A percentile compares a stretch with the other conserved stretches of the same genome.
Conservation (phyloP, 176 grass and related monocot genomes). For the Rhynchospora tenuis region DNA sequence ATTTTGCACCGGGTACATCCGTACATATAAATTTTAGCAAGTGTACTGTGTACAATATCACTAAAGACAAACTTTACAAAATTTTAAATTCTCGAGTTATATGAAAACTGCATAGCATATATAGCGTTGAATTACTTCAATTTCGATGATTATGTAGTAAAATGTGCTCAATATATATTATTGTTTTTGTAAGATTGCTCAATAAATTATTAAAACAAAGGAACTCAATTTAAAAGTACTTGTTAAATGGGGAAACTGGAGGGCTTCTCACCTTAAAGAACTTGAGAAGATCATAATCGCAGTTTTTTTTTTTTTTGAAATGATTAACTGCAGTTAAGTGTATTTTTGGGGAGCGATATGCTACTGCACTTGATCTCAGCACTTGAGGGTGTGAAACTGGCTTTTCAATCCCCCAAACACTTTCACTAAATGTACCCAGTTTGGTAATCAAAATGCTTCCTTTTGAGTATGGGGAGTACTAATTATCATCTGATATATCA, state of each 20-base stretch:
- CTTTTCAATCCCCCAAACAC: neutral
- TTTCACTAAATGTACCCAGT: neutral
- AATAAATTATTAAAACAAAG: neutral
- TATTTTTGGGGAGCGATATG: neutral
- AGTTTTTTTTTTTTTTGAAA: neutral
- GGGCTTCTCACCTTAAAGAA: neutral
- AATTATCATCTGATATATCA: too few species aligned
- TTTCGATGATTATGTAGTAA: neutral
- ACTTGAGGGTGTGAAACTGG: neutral
- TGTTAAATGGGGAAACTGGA: neutral
- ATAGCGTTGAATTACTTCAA: neutral
- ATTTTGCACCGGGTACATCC: neutral
- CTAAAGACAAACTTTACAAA: neutral
- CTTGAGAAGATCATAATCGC: neutral
- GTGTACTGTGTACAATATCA: neutral
- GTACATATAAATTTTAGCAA: neutral
- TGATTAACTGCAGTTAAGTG: neutral
- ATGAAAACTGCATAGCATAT: neutral
- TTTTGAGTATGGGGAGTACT: too few species aligned
- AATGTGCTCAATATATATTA: too few species aligned
- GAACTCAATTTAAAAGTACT: neutral
- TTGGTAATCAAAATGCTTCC: neutral
- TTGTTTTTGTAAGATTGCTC: too few species aligned
- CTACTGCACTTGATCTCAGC: neutral
- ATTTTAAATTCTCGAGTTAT: neutral